A percentile compares a stretch with the other conserved stretches of the same genome.
phyloP scores from a whole-genome alignment of 495 filamentous ascomycete genomes.

The Polyplosphaeria fusca region DNA sequence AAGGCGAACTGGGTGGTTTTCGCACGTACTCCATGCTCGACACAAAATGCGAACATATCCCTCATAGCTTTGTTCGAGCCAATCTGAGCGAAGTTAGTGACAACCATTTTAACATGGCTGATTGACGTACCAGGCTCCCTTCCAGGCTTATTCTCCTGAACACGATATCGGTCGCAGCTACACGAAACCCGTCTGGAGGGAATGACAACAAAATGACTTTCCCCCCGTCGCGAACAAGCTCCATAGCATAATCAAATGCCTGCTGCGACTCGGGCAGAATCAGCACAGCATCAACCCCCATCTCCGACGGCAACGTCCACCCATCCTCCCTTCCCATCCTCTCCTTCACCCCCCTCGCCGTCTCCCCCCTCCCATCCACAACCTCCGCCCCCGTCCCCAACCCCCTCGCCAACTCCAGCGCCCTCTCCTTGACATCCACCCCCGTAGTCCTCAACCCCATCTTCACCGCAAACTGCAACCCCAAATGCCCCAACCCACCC shows the following conservation, averaged over 20 bases:
- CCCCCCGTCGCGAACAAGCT: slow-evolving; percentile 41
- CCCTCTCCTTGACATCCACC: slow-evolving; percentile 19
- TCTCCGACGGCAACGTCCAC: slow-evolving; percentile 35
- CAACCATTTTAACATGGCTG: too few relatives aligned
- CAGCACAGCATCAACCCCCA: slow-evolving; percentile 46
- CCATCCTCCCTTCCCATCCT: slow-evolving; percentile 34
- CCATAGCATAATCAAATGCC: slow-evolving; percentile 43
- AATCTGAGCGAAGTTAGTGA: too few relatives aligned
- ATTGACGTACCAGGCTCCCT: slow-evolving; percentile 42
- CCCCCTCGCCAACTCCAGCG: slow-evolving; percentile 12
- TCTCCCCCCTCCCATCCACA: slow-evolving; percentile 28
- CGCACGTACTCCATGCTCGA: slow-evolving; percentile 37
- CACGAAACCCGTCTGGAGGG: slow-evolving; percentile 41
- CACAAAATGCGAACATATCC: slow-evolving; percentile 42
- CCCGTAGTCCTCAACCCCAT: slow-evolving; percentile 24
- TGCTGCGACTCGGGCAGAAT: slow-evolving; percentile 45
- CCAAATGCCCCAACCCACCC: slow-evolving; percentile 29
- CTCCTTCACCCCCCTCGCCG: slow-evolving; percentile 13
- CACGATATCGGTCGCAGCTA: slow-evolving; percentile 42
- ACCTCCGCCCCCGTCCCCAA: slow-evolving; percentile 27
- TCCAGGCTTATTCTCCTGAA: slow-evolving; percentile 42
- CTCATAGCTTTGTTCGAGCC: slow-evolving; percentile 20
- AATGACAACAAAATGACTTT: slow-evolving; percentile 43
- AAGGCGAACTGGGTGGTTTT: slow-evolving; percentile 40
- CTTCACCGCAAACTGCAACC: slow-evolving; percentile 25